Evolutionary conservation across 2,329 filamentous ascomycete species (phyloP), one percentile per base, ranked within the genome.

Genomic region (Chaetoscypha palmicola): DNA sequence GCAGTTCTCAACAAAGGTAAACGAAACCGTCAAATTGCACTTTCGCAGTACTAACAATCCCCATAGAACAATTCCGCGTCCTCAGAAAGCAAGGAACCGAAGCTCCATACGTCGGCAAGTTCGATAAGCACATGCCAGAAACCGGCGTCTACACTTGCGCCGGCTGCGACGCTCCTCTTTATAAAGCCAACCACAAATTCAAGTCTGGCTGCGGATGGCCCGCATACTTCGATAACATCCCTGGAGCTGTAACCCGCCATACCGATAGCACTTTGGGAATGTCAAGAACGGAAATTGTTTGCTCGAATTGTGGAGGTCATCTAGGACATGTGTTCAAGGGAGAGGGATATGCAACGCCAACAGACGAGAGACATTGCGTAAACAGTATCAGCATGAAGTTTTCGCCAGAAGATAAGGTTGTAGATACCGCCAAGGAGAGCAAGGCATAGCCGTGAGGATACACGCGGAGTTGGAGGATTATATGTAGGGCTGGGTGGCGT

Each of bases 201-300:
- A 86, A 86, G 66, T 94, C 86, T 14, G 88, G 89, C 32, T 98
- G 92, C 66, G 92, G 92, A 49, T 98, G 92, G 92, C 92, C 92
- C 0, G 92, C 92, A 10, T 98, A 97, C 68, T 98, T 91, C 63
- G 92, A 98, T 66, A 91, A 84, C 53, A 79, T 98, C 40, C 91
- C 92, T 0, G 90, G 89, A 2, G 91, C 91, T 1, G 88, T 98
- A 10, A 86, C 79, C 26, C 74, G 91, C 50, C 83, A 91, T 59
- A 79, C 80, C 51, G 92, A 98, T 65, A 70, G 67, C 37, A 72
- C 80, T 0, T 75, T 89, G 40, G 91, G 91, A 36, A 94, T 95
- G 86, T 63, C 73, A 60, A 74, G 92, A 54, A 96, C 81, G 11
- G 92, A 98, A 71, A 98, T 98, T 59, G 83, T 94, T 7, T 98